Base-by-base conservation (phyloP, 2,329 filamentous ascomycete genomes). In the Triangularia verruculosa region DNA sequence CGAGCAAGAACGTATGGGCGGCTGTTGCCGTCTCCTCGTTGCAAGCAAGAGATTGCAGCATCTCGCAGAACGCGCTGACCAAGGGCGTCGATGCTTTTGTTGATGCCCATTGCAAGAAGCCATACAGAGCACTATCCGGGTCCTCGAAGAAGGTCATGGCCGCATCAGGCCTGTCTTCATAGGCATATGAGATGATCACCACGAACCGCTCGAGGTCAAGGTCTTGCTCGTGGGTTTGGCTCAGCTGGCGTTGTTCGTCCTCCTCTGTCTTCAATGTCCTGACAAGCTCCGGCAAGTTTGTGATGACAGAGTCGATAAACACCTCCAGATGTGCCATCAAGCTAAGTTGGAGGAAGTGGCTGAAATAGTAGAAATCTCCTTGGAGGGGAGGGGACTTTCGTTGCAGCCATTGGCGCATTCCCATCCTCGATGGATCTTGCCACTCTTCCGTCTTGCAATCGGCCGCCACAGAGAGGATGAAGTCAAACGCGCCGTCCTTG, bases 101-200 rank as follows among this genome's bases (percentile, higher is more conserved):
- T 3, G 95, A 97, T n/a, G 93, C 91, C 95, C 95, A 99, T 68
- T 96, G 91, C 74, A 99, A 83, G 74, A 99, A 99, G 0, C 95
- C 95, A 67, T 93, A 91, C 30, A 99, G 80, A 70, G 97, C 97
- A 72, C 93, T 93, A 71, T 99, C 95, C 1, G 90, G 88, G 72
- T 97, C 93, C 30, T 86, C 85, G 95, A 95, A 99, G 70, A 98
- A 98, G 54, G 89, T 90, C 72, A 91, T 87, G 9, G 93, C 92
- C 25, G 92, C 90, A 59, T 97, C 92, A 15, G 90, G 86, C 34
- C 93, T 89, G 28, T 89, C 87, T 72, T 98, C 92, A 72, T 94
- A 99, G 4, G 93, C 86, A 73, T 95, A 97, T 3, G 95, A 90
- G 65, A 98, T 94, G 66, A 98, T 89, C 67, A 98, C 84, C 61